Conservation (phyloP, 148 eudicot species). For the Vaccinium myrtillus region DNA sequence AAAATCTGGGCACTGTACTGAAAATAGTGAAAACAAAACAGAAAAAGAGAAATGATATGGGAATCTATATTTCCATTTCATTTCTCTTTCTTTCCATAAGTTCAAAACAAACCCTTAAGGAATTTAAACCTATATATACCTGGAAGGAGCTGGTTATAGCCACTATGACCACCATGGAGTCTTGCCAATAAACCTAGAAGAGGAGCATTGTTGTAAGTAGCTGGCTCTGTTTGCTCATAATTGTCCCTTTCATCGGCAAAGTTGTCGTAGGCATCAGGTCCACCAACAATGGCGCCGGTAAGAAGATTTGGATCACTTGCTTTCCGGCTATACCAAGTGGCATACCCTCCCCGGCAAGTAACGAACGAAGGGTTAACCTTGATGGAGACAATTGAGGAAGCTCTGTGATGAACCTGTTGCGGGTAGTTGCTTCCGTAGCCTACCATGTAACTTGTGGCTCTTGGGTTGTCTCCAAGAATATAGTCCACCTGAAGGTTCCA, state of each 20-base stretch:
- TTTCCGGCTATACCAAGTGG: constrained; percentile 86
- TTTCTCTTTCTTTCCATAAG: background rate
- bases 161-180: constrained; percentile 66
- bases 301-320: constrained; percentile 86
- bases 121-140: constrained; percentile 26
- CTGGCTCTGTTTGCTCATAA: constrained; percentile 97
- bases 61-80: background rate
- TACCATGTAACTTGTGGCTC: constrained; percentile 99
- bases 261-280: constrained; percentile 96
- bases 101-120: background rate
- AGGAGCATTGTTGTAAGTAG: constrained; percentile 98
- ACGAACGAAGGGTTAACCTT: constrained; percentile 73
- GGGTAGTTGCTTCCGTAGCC: constrained; percentile 95
- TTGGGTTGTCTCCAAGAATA: constrained; percentile 98
- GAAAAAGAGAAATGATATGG: background rate
- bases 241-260: constrained; percentile 94
- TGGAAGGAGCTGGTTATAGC: constrained; percentile 84
- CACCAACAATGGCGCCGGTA: constrained; percentile 90
- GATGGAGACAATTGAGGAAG: constrained; percentile 79
- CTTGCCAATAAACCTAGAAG: constrained; percentile 82
- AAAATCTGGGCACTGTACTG: background rate
- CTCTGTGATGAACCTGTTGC: constrained; percentile 88
- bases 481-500: constrained; percentile 64
- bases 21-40: background rate
- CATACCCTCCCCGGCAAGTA: constrained; percentile 88